Base-by-base conservation (phyloP, 768 basidiomycete genomes). In the Pleurotus tuber-regium region DNA sequence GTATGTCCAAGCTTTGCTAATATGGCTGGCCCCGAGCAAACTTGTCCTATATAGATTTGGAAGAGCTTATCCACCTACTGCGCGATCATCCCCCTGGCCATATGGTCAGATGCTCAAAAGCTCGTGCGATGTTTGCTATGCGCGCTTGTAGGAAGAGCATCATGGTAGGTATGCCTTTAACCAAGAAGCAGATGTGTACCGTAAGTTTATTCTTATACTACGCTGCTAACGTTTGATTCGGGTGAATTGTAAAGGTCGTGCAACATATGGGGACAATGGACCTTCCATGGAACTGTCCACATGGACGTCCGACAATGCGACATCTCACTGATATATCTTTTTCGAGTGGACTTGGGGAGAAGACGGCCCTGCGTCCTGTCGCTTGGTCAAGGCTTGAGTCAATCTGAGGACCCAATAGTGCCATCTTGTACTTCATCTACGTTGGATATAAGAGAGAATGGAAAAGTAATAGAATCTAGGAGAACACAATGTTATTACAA, bases 111-210 rank as follows among this genome's bases (percentile, higher is more conserved):
- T 97, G 93, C 62, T 87, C 88, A 12, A 98, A 98, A 66, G 92
- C 90, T 12, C 80, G 94, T 12, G 77, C 85, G 4, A 98, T 99
- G 95, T 98, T 99, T 63, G 97, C 97, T 0, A 90, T 86, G 80
- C 81, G 95, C 29, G 97, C 97, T 0, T 99, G 97, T 68, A 67
- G 96, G 56, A 94, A 90, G 72, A 98, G 94, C 66, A 86, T 97
- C 35, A 99, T 98, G 97, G 77, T 98, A 38, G 95, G 97, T 3
- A 90, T 82, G 72, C 76, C 93, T 9, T 73, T 98, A 54, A 92
- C 78, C 30, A 73, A 68, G 53, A 66, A 72, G 12, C 91, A 90
- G 61, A 98, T 99, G 96, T 79, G 74, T 16, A 62, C 73, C 54
- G 87, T 91, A 59, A 26, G 38, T 26, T 41, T 33, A 14, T 28